Percentiles rank a stretch among this genome's conserved stretches.
phyloP scores from a whole-genome alignment of 108 stramenopile genomes.

The Tribonema minus region DNA sequence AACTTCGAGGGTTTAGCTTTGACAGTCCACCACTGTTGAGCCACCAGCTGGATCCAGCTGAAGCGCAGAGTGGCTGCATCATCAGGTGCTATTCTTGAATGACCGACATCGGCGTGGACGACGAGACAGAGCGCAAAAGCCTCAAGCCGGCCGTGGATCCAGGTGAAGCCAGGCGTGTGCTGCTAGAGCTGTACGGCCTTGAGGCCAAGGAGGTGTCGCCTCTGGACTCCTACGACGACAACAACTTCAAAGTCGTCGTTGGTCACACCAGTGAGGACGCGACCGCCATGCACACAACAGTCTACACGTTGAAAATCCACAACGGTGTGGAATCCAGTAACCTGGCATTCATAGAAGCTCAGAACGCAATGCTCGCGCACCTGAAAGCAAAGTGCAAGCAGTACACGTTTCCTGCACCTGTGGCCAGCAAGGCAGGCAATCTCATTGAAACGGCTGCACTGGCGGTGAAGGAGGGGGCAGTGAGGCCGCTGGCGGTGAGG shows the following conservation, averaged over 20 bases:
- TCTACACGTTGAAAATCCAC: not conserved
- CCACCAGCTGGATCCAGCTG: not conserved
- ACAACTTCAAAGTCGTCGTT: not conserved
- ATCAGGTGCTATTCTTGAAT: not conserved
- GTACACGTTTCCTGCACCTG: not conserved
- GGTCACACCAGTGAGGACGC: not conserved
- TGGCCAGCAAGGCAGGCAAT: not conserved
- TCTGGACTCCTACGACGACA: conserved; percentile 26
- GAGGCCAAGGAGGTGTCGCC: too few relatives aligned
- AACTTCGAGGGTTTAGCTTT: too few relatives aligned
- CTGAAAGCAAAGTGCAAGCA: not conserved
- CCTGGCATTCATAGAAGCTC: not conserved
- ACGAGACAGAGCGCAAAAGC: not conserved
- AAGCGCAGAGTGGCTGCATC: not conserved
- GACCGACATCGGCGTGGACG: not conserved
- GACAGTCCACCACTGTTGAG: not conserved
- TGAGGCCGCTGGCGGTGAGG: not conserved
- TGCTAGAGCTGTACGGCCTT: too few relatives aligned
- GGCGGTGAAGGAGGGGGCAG: not conserved
- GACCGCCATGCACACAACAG: conserved; percentile 9
- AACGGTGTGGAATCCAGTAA: not conserved
- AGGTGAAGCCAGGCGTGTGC: too few relatives aligned
- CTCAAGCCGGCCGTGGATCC: conserved; percentile 10
- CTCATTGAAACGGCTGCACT: not conserved
- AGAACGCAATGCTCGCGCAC: not conserved